Conservation (phyloP, 257 asterid species). For the Solanum pinnatisectum region DNA sequence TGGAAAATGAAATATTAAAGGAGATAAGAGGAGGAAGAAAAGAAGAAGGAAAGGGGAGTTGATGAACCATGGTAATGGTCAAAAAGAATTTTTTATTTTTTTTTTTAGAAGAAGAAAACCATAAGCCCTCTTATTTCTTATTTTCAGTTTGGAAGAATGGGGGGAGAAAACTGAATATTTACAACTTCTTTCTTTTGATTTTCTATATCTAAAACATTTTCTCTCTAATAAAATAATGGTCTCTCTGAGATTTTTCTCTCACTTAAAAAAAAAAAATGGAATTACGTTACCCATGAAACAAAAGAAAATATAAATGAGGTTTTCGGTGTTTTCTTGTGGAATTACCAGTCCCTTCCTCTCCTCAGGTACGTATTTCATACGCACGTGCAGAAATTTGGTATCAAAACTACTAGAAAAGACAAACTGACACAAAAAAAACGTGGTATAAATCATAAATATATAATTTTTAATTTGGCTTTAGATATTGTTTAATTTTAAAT, state of each 20-base stretch:
- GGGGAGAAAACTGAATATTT: background rate
- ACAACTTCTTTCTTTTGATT: background rate
- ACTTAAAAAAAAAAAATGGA: background rate
- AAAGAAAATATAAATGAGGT: background rate
- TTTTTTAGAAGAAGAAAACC: background rate
- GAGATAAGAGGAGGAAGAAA: conserved; percentile 52
- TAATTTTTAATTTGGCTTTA: no score
- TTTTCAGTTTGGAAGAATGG: background rate
- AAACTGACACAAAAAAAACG: background rate
- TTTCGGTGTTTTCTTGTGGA: background rate
- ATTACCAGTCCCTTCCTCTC: background rate
- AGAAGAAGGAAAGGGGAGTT: conserved; percentile 53
- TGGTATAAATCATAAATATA: background rate
- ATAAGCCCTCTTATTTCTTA: background rate
- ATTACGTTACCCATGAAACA: background rate
- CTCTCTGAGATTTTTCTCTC: background rate
- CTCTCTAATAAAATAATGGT: background rate
- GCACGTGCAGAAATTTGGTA: background rate
- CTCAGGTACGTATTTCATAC: background rate
- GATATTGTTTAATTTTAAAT: background rate
- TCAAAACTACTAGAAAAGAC: background rate
- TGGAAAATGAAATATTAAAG: no score
- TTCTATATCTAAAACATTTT: background rate
- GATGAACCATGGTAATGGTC: conserved; percentile 10
- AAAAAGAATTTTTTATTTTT: conserved; percentile 8